These are phyloP conservation scores for Trichoderma gracile DNA, from an alignment of 2,329 filamentous ascomycete genomes.

Conservation along the genomic window DNA sequence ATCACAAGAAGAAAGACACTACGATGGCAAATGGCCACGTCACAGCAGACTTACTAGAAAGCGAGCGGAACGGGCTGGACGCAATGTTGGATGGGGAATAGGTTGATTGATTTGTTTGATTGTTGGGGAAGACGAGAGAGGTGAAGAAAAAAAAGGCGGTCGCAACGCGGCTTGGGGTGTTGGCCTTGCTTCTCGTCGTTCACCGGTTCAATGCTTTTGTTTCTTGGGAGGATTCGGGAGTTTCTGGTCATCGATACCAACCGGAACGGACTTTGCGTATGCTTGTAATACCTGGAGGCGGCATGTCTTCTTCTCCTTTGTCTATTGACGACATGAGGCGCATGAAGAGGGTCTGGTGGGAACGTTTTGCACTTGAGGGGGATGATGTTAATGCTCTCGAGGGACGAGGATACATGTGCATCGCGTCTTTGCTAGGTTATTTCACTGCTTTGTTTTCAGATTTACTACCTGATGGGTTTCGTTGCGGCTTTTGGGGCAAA, in stretches of 20 bases:
- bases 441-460: neutral
- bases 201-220: neutral
- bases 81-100: constrained; percentile 48
- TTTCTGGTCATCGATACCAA: constrained; percentile 10
- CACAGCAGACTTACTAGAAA: constrained; percentile 48
- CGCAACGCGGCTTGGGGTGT: neutral
- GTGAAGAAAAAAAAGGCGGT: neutral
- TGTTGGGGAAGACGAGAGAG: neutral
- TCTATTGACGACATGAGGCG: constrained; percentile 10
- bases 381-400: neutral
- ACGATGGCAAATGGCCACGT: constrained; percentile 36
- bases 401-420: neutral
- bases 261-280: constrained; percentile 1
- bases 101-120: neutral
- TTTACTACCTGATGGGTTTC: neutral
- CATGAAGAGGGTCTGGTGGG: constrained; percentile 8
- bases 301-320: constrained; percentile 10
- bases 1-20: constrained; percentile 41
- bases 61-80: constrained; percentile 50
- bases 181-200: neutral
- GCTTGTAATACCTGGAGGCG: constrained; percentile 23
- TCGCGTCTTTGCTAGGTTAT: constrained; percentile 3
- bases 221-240: constrained; percentile 19
- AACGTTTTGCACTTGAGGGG: neutral
- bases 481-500: neutral